Base-by-base conservation (phyloP, 2,329 filamentous ascomycete genomes). In the Diaporthe nobilis region DNA sequence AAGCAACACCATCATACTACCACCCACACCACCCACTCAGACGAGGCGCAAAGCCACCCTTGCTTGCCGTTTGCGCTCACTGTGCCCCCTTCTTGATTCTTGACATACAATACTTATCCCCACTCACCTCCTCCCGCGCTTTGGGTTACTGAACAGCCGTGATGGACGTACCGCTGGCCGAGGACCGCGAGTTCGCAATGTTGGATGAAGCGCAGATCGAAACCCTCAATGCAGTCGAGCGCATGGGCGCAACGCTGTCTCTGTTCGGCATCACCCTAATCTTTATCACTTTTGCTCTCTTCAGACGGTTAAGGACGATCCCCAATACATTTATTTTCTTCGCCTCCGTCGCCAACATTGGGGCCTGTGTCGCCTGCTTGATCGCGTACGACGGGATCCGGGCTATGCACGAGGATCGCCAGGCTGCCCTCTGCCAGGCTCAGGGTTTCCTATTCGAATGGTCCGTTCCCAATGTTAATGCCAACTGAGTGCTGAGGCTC, bases 341-440 rank as follows among this genome's bases (percentile, higher is more conserved):
- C 79, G 90, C 90, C 8, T 91, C 90, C 28, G 85, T 91, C 37
- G 88, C 90, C 76, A 92, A 92, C 77, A 82, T 91, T 6, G 90
- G 90, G 2, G 90, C 90, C 17, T 90, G 90, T 78, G 84, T 88
- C 58, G 94, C 92, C 15, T 95, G 93, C 65, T 85, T 95, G 37
- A 94, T 96, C 65, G 93, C 92, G 8, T 90, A 91, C 73, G 89
- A 91, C 22, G 93, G 92, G 1, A 87, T 95, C 55, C 80, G 84
- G 1, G 84, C 84, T 49, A 91, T 91, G 1, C 84, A 86, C 28
- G 12, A 9, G 28, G 72, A 77, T 65, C 72, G 67, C 31, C 82
- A 84, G 0, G 91, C 89, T 42, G 80, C 88, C 2, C 83, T 96
- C 8, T 97, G 91, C 79, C 89, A 90, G 79, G 85, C 87, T 0